phyloP scores from a whole-genome alignment of 768 basidiomycete genomes.

The Leccinum longicurvipes region DNA sequence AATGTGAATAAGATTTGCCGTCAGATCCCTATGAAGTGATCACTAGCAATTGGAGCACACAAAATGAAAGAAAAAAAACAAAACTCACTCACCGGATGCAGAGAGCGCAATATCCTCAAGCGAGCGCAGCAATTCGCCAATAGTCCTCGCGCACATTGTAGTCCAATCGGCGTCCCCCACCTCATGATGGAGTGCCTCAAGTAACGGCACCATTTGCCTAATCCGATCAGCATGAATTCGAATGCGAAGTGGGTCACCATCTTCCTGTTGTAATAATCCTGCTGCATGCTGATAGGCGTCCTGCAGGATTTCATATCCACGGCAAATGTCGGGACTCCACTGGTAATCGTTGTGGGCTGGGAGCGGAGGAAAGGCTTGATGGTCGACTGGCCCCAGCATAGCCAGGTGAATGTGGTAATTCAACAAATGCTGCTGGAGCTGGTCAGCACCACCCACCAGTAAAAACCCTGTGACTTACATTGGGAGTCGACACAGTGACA shows the following conservation, averaged over 20 bases:
- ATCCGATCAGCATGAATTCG: slow-evolving; percentile 17
- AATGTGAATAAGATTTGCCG: background rate
- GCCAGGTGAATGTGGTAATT: no score
- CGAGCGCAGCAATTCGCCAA: background rate
- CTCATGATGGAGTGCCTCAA: slow-evolving; percentile 11
- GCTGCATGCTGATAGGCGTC: slow-evolving; percentile 6
- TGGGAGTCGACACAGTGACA: no score
- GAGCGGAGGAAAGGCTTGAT: no score
- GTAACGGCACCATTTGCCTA: slow-evolving; percentile 2
- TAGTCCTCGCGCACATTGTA: background rate
- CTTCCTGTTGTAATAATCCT: slow-evolving; percentile 7
- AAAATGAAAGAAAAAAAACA: no score
- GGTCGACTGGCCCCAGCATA: no score
- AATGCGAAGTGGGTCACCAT: slow-evolving; percentile 10
- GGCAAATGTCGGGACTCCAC: background rate
- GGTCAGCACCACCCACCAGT: no score
- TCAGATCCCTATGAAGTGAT: background rate
- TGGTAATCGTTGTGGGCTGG: no score
- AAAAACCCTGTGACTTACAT: no score
- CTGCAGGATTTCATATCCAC: slow-evolving; percentile 9
- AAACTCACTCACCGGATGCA: background rate
- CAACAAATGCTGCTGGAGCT: no score
- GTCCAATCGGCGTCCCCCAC: background rate
- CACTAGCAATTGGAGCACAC: background rate
- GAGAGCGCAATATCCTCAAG: background rate